Percentiles rank a stretch among this genome's conserved stretches.
These are phyloP conservation scores for Hydnum rufescens DNA, from an alignment of 768 basidiomycete genomes.

Conservation along the genomic window DNA sequence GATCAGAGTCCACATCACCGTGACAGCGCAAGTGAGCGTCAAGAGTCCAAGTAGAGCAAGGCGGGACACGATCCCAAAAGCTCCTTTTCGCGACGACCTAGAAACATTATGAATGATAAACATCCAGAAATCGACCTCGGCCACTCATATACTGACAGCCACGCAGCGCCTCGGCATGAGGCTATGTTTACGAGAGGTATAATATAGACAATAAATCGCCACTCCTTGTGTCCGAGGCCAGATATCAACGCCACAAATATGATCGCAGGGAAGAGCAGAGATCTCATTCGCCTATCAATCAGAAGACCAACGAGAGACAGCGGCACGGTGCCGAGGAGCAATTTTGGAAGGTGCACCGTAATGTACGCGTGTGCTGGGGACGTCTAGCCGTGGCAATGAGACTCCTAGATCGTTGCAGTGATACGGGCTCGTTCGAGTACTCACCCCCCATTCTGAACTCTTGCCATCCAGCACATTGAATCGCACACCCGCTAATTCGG, in stretches of 20 bases:
- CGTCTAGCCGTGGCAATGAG: constrained; percentile 23
- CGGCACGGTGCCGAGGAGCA: constrained; percentile 45
- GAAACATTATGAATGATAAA: not conserved
- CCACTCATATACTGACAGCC: constrained; percentile 38
- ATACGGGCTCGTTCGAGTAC: constrained; percentile 16
- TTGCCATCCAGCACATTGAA: constrained; percentile 84
- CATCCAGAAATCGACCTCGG: not conserved
- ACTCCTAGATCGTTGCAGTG: not conserved
- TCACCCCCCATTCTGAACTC: constrained; percentile 79
- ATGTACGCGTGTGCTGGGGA: constrained; percentile 56
- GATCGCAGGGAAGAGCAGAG: constrained; percentile 32
- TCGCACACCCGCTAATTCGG: constrained; percentile 55
- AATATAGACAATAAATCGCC: constrained; percentile 85
- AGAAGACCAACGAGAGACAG: constrained; percentile 35
- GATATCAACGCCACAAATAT: constrained; percentile 47
- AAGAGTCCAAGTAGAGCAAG: constrained; percentile 34
- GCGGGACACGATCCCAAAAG: constrained; percentile 28
- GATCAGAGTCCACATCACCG: constrained; percentile 31
- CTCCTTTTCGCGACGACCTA: constrained; percentile 12
- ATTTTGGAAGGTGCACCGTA: constrained; percentile 47
- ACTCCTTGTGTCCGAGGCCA: constrained; percentile 80
- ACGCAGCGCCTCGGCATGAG: constrained; percentile 43
- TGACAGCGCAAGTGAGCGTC: too few relatives aligned
- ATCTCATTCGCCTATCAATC: constrained; percentile 29
- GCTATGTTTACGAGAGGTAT: constrained; percentile 66